These are phyloP conservation scores for Ilyonectria destructans DNA, from an alignment of 2,329 filamentous ascomycete species.

Conservation along the genomic window DNA sequence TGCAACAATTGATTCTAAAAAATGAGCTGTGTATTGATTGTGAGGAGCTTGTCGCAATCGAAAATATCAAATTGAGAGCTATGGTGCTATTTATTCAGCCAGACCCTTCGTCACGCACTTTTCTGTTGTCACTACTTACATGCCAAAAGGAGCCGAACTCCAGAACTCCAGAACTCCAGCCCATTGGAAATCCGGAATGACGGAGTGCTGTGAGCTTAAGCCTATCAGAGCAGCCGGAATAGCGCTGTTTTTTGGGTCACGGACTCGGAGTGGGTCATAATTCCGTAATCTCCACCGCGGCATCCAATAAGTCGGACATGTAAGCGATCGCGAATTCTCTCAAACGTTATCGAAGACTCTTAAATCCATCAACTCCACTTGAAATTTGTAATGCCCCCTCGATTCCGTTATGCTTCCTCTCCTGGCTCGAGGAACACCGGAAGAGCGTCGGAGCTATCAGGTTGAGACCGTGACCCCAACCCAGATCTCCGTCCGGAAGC, in stretches of 20 bases:
- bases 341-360: background rate
- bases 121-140: background rate
- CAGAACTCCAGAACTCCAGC: conserved; percentile 25
- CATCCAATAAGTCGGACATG: conserved; percentile 4
- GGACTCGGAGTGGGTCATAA: conserved; percentile 24
- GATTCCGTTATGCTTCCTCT: conserved; percentile 24
- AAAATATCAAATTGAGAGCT: background rate
- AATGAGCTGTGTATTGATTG: background rate
- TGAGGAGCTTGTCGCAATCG: background rate
- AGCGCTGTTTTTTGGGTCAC: conserved; percentile 24
- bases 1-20: background rate
- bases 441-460: conserved; percentile 21
- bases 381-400: conserved; percentile 10
- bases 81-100: conserved; percentile 22
- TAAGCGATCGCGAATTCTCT: conserved; percentile 15
- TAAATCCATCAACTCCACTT: background rate
- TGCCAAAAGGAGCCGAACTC: conserved; percentile 29
- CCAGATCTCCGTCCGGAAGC: conserved; percentile 17
- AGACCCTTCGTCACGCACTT: background rate
- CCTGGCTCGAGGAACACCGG: conserved; percentile 29
- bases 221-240: conserved; percentile 30
- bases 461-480: background rate
- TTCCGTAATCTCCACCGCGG: conserved; percentile 34
- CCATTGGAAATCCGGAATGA: conserved; percentile 6
- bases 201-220: background rate